Conservation (phyloP, 2,329 filamentous ascomycete species). For the Pseudogymnoascus pannorum region DNA sequence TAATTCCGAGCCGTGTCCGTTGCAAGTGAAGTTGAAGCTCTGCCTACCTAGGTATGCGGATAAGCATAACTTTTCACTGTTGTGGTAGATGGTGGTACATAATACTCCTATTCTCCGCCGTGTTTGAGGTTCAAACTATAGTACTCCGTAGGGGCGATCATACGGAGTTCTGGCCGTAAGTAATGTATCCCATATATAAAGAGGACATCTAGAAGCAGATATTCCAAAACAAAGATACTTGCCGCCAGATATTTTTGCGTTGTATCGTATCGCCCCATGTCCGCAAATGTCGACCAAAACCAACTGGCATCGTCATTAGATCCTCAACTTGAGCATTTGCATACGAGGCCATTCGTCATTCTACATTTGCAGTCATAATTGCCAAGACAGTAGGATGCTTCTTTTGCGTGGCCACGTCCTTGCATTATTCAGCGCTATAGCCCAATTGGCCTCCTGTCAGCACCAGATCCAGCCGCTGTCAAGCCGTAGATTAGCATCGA, state of each 20-base stretch:
- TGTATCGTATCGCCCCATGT: neutral
- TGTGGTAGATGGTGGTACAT: neutral
- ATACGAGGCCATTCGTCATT: neutral
- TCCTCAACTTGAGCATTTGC: neutral
- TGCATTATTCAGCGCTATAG: neutral
- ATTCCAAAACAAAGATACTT: neutral
- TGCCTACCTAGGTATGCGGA: neutral
- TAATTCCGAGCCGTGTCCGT: neutral
- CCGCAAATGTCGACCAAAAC: neutral
- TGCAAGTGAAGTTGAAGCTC: neutral
- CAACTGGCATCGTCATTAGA: neutral
- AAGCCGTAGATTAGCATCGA: neutral
- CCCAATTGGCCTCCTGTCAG: neutral
- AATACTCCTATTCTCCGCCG: neutral
- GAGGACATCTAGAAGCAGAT: too few species aligned
- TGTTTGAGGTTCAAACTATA: neutral
- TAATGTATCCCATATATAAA: neutral
- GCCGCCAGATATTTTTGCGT: neutral
- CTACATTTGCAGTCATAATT: neutral
- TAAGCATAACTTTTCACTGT: neutral
- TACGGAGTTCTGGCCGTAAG: neutral
- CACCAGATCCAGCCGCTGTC: neutral
- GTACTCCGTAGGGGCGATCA: too few species aligned
- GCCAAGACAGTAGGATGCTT: neutral
- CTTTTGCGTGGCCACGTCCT: neutral